Evolutionary conservation across 1,284 basidiomycete genomes (phyloP), one percentile per base, ranked within the genome.

Genomic region (Schizophyllum amplum): DNA sequence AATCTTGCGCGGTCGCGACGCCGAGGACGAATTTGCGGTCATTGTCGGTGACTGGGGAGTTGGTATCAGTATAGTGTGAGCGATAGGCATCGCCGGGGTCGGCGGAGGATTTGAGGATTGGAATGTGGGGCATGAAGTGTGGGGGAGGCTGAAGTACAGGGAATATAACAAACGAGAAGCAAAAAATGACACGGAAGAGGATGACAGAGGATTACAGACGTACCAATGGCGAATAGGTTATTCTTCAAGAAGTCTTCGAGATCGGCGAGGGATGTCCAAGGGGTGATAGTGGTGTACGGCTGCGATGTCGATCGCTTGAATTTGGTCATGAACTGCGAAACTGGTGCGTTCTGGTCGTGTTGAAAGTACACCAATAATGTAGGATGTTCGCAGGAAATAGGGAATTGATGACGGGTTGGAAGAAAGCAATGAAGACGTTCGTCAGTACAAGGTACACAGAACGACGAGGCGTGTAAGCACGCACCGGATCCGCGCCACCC

Each of bases 11-110:
- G 13, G 92, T 95, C 1, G 90, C 92, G 0, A 95, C 86, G 0
- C 78, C 92, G 33, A 94, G 77, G 1, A 94, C 91, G 66, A 94
- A 94, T 67, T 93, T 92, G 59, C 92, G 81, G 55, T 81, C 80
- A 50, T 73, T 70, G 68, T 95, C 92, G 5, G 92, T 94, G 24
- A 94, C 92, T 92, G 62, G 24, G 55, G 7, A 17, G 33, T 42
- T 42, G 13, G 33, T 17, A 42, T 9, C 33, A 22, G n/a, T n/a
- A 61, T 47, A 61, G 51, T 4, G n/a, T 55, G 15, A 53, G 23
- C 17, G 53, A 53, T n/a, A 5, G 2, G 20, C n/a, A 11, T 1
- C 9, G 50, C 54, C 42, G n/a, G 22, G 51, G 20, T 24, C 27
- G 55, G 24, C 47, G 24, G 24, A 53, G 23, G 48, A 26, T 46